Evolutionary conservation across 2,329 filamentous ascomycete genomes (phyloP), one percentile per base, ranked within the genome.

Genomic region (Pseudogymnoascus sp.): DNA sequence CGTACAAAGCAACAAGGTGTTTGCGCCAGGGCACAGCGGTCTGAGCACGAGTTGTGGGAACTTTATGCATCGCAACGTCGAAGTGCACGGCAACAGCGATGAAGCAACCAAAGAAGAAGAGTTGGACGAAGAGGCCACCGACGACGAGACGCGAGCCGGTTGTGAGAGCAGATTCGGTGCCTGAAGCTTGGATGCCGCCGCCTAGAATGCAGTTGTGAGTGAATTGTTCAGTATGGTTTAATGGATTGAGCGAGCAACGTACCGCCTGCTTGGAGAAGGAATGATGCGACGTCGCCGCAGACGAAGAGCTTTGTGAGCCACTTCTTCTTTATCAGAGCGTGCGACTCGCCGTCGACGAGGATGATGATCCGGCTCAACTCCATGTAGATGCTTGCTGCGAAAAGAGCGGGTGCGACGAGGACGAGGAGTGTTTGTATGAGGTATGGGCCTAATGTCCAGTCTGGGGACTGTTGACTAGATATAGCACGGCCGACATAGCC

Each of bases 81-180:
- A 81, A 82, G 1, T 78, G 63, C 1, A 71, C 65, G 0, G 77
- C 72, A 0, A 77, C 72, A 1, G 76, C 60, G 24, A 82, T 71
- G 65, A 83, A 83, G 60, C 80, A 72, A 11, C 73, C 72, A 64
- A 83, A 83, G 64, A 80, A 77, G 13, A 78, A 26, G 5, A 83
- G 73, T 65, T 84, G 81, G 5, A 82, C 66, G 9, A 76, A 69
- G 2, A 84, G 70, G 13, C 81, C 80, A 4, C 66, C 75, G 13
- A 81, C 72, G 24, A 82, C 76, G 58, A 82, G 70, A 13, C 75
- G 71, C 59, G 76, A 69, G 13, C 75, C 77, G 1, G 65, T 62
- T 17, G 73, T 64, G 58, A 63, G 70, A 33, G 44, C 65, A 9
- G 24, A n/a, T 26, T 1, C 24, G 1, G 65, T 65, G 1, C 71